phyloP scores from a whole-genome alignment of 2,329 filamentous ascomycete species.

The Aspergillus sp. region DNA sequence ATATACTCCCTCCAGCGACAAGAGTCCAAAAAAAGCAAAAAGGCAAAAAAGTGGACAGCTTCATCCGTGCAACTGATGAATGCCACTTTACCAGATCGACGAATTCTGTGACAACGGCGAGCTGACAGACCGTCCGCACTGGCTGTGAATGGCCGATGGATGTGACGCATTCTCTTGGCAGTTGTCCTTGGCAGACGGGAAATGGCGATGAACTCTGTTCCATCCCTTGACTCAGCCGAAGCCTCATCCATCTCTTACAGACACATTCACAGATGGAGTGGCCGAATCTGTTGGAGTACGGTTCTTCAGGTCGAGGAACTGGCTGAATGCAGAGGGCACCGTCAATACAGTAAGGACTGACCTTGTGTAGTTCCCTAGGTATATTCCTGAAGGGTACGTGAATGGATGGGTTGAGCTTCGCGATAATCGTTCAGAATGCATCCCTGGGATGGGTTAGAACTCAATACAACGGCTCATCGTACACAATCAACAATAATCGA shows the following conservation, averaged over 20 bases:
- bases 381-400: too few relatives aligned
- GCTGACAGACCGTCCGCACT: constrained; percentile 8
- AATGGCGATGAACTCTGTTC: neutral
- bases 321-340: too few relatives aligned
- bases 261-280: neutral
- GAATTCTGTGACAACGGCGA: constrained; percentile 15
- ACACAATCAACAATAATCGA: too few relatives aligned
- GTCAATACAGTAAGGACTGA: too few relatives aligned
- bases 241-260: neutral
- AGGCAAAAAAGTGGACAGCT: constrained; percentile 18
- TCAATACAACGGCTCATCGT: too few relatives aligned
- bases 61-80: constrained; percentile 20
- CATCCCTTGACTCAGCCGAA: neutral
- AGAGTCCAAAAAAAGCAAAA: constrained; percentile 11
- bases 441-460: neutral
- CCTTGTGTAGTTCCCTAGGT: too few relatives aligned
- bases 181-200: constrained; percentile 6
- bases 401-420: neutral
- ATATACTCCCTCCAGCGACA: neutral
- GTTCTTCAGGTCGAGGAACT: too few relatives aligned
- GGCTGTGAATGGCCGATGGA: too few relatives aligned
- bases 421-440: neutral
- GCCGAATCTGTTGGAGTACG: too few relatives aligned
- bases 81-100: constrained; percentile 12
- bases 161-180: constrained; percentile 19